A percentile compares a stretch with the other conserved stretches of the same genome.
These are phyloP conservation scores for Saxispiralis lemnorum DNA, from an alignment of 495 filamentous ascomycete genomes.

Conservation along the genomic window DNA sequence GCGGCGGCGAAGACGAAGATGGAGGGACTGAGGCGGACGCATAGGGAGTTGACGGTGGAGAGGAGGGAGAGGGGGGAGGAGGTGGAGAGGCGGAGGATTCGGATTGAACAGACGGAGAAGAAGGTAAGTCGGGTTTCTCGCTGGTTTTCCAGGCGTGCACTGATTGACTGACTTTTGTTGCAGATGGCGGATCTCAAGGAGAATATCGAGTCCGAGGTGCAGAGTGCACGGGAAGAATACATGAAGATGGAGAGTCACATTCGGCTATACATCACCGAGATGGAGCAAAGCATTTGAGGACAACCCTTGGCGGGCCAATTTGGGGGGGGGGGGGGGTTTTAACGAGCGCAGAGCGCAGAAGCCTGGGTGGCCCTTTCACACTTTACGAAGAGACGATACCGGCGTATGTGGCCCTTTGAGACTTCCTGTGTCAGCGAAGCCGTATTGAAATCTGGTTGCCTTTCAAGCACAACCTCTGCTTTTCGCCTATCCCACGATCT, in stretches of 20 bases:
- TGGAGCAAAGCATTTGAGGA: conserved; percentile 72
- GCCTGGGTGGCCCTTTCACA: no score
- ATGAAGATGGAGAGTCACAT: conserved; percentile 93
- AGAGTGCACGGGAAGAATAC: conserved; percentile 74
- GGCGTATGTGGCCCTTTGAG: no score
- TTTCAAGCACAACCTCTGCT: no score
- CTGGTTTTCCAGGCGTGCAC: background rate
- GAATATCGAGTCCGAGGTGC: conserved; percentile 86
- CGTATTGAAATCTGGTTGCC: no score
- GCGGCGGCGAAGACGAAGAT: conserved; percentile 64
- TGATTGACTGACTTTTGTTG: conserved; percentile 21
- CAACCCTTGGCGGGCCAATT: no score
- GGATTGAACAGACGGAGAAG: conserved; percentile 96
- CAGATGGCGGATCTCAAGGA: conserved; percentile 96
- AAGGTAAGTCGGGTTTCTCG: conserved; percentile 42
- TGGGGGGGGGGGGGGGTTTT: no score
- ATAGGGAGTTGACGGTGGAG: conserved; percentile 69
- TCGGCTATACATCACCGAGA: conserved; percentile 91
- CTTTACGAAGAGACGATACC: no score
- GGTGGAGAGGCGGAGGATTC: conserved; percentile 73
- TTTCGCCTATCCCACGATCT: no score
- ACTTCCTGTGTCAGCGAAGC: no score
- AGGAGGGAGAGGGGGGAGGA: conserved; percentile 66
- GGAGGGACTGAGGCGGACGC: conserved; percentile 70
- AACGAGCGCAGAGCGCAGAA: no score